A percentile compares a stretch with the other conserved stretches of the same genome.
These are phyloP conservation scores for Miscanthus lutarioriparius DNA, from an alignment of 176 grass and related monocot species.

Conservation along the genomic window DNA sequence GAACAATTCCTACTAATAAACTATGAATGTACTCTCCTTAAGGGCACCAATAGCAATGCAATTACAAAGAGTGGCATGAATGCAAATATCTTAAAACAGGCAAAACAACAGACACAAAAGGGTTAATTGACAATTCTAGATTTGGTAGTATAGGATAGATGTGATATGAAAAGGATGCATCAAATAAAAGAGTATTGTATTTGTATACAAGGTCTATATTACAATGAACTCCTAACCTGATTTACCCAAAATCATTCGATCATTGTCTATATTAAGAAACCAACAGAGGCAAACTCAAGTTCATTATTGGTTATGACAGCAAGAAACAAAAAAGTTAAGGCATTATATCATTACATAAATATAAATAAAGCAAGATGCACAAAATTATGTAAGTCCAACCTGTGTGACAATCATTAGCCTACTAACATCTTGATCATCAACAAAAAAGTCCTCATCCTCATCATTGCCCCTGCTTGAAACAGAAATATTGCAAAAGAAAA, in stretches of 20 bases:
- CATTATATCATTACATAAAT: neutral
- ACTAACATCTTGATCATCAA: slow-evolving; percentile 92
- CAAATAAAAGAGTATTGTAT: neutral
- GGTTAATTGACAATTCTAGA: neutral
- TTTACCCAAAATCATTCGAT: neutral
- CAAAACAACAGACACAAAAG: neutral
- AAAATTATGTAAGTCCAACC: slow-evolving; percentile 49
- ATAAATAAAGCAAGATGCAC: slow-evolving; percentile 25
- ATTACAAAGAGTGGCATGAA: neutral
- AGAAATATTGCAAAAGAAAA: slow-evolving; percentile 38
- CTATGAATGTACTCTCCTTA: neutral
- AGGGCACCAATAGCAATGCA: neutral
- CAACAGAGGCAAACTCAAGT: neutral
- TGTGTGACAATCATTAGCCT: slow-evolving; percentile 95
- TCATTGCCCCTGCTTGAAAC: slow-evolving; percentile 67
- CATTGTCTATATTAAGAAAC: neutral
- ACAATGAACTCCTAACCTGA: neutral
- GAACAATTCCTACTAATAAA: slow-evolving; percentile 9
- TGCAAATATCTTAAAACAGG: slow-evolving; percentile 2
- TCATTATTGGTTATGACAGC: neutral
- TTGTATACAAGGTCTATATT: neutral
- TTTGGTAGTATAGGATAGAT: neutral
- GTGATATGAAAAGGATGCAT: slow-evolving; percentile 7
- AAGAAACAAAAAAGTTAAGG: slow-evolving; percentile 5
- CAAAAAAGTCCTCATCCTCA: slow-evolving; percentile 86